phyloP scores from a whole-genome alignment of 345 rosid species.

The Cardamine occulta region DNA sequence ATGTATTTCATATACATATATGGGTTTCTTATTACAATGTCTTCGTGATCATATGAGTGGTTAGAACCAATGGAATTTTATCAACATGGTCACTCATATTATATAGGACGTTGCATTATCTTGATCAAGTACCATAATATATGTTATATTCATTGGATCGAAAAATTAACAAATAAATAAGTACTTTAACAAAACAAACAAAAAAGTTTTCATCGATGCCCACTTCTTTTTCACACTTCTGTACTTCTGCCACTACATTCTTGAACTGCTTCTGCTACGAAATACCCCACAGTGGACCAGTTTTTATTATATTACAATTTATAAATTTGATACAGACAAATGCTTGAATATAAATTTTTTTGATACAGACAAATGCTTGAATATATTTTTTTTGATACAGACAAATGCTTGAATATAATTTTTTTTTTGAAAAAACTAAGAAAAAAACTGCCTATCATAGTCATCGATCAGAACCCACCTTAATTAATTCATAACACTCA shows the following conservation, averaged over 20 bases:
- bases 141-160: conserved; percentile 45
- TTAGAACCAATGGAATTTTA: conserved; percentile 21
- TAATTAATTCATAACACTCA: conserved; percentile 19
- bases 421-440: background rate
- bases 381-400: conserved; percentile 23
- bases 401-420: conserved; percentile 31
- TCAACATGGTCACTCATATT: conserved; percentile 39
- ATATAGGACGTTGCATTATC: conserved; percentile 26
- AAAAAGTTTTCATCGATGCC: conserved; percentile 21
- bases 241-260: conserved; percentile 44
- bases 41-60: conserved; percentile 8
- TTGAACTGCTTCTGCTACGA: conserved; percentile 42
- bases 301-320: background rate
- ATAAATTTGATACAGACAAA: conserved; percentile 35
- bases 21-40: background rate
- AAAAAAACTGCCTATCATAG: conserved; percentile 20
- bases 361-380: conserved; percentile 34
- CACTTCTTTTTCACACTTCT: conserved; percentile 45
- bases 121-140: conserved; percentile 14
- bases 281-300: conserved; percentile 41
- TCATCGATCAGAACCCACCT: conserved; percentile 29
- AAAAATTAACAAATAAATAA: conserved; percentile 31
- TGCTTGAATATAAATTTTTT: conserved; percentile 8
- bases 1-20: background rate
- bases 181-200: background rate